A percentile compares a stretch with the other conserved stretches of the same genome.
These are phyloP conservation scores for Holtermannia corniformis DNA, from an alignment of 768 basidiomycete genomes.

Conservation along the genomic window DNA sequence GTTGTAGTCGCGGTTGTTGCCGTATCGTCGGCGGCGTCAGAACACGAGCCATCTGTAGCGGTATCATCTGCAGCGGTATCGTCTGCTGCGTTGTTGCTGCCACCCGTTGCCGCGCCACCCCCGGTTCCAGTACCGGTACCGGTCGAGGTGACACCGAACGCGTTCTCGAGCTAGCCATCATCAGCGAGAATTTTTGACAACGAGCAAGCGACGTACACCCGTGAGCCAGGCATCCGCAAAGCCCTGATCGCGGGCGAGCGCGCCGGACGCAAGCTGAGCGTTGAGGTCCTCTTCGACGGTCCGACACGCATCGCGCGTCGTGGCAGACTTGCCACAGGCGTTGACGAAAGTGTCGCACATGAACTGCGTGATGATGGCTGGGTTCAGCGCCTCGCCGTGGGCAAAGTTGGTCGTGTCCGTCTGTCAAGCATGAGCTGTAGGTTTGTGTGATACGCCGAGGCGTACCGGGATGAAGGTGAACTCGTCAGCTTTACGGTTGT, in stretches of 20 bases:
- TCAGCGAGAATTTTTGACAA: background rate
- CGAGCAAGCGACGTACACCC: slow-evolving; percentile 9
- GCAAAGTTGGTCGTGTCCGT: slow-evolving; percentile 21
- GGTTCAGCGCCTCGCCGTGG: slow-evolving; percentile 27
- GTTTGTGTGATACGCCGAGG: background rate
- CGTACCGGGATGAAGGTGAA: slow-evolving; percentile 18
- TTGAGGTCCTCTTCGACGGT: slow-evolving; percentile 14
- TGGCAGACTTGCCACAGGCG: slow-evolving; percentile 20
- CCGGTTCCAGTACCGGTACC: slow-evolving; percentile 6
- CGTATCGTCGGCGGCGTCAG: slow-evolving; percentile 6
- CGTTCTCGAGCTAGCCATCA: slow-evolving; percentile 16
- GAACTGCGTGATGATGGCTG: slow-evolving; percentile 17
- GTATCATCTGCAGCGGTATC: slow-evolving; percentile 6
- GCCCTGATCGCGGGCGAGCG: slow-evolving; percentile 12
- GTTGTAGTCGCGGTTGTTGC: slow-evolving; percentile 4
- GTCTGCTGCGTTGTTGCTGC: background rate
- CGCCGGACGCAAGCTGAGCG: slow-evolving; percentile 9
- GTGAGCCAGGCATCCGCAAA: slow-evolving; percentile 25
- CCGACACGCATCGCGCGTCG: slow-evolving; percentile 21
- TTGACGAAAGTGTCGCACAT: slow-evolving; percentile 33
- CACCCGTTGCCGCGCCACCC: slow-evolving; percentile 1
- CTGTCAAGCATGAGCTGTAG: background rate
- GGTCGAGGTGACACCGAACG: slow-evolving; percentile 22
- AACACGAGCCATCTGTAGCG: slow-evolving; percentile 2
- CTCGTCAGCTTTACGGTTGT: slow-evolving; percentile 13